These are phyloP conservation scores for Anthostomella pinea DNA, from an alignment of 2,329 filamentous ascomycete genomes.

Conservation along the genomic window DNA sequence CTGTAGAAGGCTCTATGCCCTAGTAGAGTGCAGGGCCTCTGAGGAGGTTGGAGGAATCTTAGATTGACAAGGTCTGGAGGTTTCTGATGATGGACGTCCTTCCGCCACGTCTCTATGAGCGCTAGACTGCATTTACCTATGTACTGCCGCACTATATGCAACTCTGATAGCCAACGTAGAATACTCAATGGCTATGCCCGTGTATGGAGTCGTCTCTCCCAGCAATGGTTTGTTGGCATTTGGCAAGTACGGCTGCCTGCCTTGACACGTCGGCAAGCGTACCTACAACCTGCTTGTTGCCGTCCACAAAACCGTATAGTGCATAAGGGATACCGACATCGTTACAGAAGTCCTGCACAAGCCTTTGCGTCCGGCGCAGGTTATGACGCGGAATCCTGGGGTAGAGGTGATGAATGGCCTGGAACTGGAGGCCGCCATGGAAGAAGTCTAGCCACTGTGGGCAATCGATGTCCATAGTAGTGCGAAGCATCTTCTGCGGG, in stretches of 20 bases:
- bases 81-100: constrained; percentile 1
- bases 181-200: constrained; percentile 27
- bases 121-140: constrained; percentile 5
- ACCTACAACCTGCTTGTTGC: constrained; percentile 77
- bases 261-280: constrained; percentile 74
- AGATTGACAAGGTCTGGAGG: constrained; percentile 3
- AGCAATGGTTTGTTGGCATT: constrained; percentile 61
- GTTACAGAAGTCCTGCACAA: constrained; percentile 68
- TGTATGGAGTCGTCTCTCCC: constrained; percentile 27
- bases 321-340: constrained; percentile 84
- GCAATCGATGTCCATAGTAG: constrained; percentile 79
- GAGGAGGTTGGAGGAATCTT: not conserved
- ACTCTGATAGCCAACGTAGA: too few species aligned
- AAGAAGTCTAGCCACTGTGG: constrained; percentile 70
- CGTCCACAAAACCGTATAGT: constrained; percentile 78
- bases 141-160: too few species aligned
- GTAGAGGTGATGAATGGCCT: constrained; percentile 68
- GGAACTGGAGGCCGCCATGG: constrained; percentile 71
- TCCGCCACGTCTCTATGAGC: constrained; percentile 1
- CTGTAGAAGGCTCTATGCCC: too few species aligned
- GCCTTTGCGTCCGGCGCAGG: constrained; percentile 55
- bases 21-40: too few species aligned
- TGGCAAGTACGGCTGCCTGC: constrained; percentile 73
- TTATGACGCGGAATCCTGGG: constrained; percentile 68
- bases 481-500: constrained; percentile 85